A percentile compares a stretch with the other conserved stretches of the same genome.
Conservation (phyloP, 257 asterid species). For the Rehmannia glutinosa region DNA sequence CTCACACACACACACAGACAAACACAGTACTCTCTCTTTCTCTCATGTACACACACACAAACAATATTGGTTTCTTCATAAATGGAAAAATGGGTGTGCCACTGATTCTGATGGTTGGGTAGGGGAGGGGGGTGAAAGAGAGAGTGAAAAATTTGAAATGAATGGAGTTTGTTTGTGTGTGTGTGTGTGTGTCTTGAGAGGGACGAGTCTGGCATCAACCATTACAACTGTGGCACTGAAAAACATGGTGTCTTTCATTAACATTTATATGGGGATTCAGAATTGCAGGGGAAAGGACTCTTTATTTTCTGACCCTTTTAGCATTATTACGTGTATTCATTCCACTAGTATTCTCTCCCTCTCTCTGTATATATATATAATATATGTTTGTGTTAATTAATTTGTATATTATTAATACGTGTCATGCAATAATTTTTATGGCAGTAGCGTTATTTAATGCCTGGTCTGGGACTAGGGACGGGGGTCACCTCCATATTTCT, state of each 20-base stretch:
- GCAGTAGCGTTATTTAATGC: constrained; percentile 38
- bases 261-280: constrained; percentile 56
- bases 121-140: neutral
- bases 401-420: constrained; percentile 1
- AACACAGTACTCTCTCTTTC: no score
- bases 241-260: constrained; percentile 60
- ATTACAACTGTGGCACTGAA: constrained; percentile 91
- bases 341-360: neutral
- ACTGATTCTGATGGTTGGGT: constrained; percentile 39
- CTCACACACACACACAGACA: no score
- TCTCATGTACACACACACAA: no score
- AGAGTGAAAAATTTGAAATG: constrained; percentile 17
- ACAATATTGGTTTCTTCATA: constrained; percentile 26
- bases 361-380: no score
- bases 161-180: constrained; percentile 51
- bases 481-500: constrained; percentile 36
- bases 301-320: constrained; percentile 30
- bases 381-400: no score
- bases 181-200: constrained; percentile 45
- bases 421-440: no score
- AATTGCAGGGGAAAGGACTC: constrained; percentile 39
- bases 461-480: constrained; percentile 20
- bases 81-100: constrained; percentile 37
- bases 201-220: constrained; percentile 59
- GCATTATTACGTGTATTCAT: constrained; percentile 1